These are phyloP conservation scores for Diaporthe vexans DNA, from an alignment of 2,329 filamentous ascomycete genomes.

Conservation along the genomic window DNA sequence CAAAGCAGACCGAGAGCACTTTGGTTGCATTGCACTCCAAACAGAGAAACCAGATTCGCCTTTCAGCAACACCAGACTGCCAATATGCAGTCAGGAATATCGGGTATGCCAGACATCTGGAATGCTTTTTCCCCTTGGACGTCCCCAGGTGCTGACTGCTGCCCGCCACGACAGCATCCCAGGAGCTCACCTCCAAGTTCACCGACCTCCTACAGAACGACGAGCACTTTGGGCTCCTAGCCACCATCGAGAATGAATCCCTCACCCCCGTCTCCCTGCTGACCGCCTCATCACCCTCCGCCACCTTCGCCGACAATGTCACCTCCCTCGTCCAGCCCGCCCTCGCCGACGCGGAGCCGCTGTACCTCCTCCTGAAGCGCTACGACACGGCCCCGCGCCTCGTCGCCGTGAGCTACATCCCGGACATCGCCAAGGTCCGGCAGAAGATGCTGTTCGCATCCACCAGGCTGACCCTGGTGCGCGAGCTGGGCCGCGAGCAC, in stretches of 20 bases:
- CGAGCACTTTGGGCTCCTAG: constrained; percentile 77
- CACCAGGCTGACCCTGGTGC: constrained; percentile 80
- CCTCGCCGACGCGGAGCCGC: constrained; percentile 75
- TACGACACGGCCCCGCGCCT: constrained; percentile 71
- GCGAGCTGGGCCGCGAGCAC: constrained; percentile 83
- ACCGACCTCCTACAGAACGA: constrained; percentile 74
- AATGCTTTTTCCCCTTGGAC: background rate
- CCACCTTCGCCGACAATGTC: constrained; percentile 76
- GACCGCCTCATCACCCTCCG: constrained; percentile 65
- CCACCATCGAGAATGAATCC: constrained; percentile 77
- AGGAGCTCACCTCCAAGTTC: constrained; percentile 83
- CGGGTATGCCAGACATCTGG: constrained; percentile 25
- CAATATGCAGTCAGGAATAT: constrained; percentile 43
- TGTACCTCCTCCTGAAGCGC: constrained; percentile 82
- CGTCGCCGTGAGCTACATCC: constrained; percentile 82
- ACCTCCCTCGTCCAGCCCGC: constrained; percentile 69
- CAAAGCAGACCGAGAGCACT: background rate
- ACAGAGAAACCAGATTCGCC: background rate
- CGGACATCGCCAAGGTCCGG: constrained; percentile 82
- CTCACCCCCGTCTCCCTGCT: constrained; percentile 71
- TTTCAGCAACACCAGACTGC: background rate
- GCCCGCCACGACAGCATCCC: constrained; percentile 68
- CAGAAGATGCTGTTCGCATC: constrained; percentile 90
- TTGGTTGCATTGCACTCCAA: background rate
- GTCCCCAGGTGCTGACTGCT: background rate